Evolutionary conservation across 306 rosid genomes (phyloP), one percentile per base, ranked within the genome.

Genomic region (Gynostemma pentaphyllum): DNA sequence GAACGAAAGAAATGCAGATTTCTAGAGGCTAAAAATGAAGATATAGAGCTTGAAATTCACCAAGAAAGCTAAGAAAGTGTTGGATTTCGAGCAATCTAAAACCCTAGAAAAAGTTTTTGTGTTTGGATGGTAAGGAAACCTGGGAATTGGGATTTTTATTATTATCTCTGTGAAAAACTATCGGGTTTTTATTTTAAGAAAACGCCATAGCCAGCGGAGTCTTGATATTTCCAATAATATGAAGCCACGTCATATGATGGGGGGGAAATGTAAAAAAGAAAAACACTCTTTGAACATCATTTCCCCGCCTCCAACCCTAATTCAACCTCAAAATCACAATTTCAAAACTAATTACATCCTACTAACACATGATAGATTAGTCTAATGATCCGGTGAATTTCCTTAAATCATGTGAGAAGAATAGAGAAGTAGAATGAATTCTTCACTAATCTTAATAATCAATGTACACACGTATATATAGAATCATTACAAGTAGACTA

Each of bases 71-170:
- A 29, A 19, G 64, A 59, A 36, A 36, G 32, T 41, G 66, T 12
- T 15, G 13, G 50, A 41, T 41, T 61, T 61, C 15, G 66, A 41
- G 48, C 50, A 61, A 61, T 61, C 66, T 61, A 61, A 61, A 61
- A 61, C 66, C 66, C 66, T 61, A 61, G 66, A 61, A 61, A 41
- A 15, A n/a, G 61, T 39, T 47, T n/a, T 29, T 12, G 78, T 68
- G 79, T 68, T 74, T 76, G 74, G 75, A 66, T 64, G 57, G 57
- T 24, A 45, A 64, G 73, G 69, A 72, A 49, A 63, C 46, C 21
- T 55, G 69, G 66, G 59, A 32, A 49, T 14, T 66, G 48, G 10
- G 40, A 62, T 26, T 37, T n/a, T n/a, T n/a, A n/a, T 45, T 16
- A 34, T 34, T 39, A 70, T 34, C 22, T 37, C 6, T 40, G 50